Evolutionary conservation across 2,329 filamentous ascomycete species (phyloP), one percentile per base, ranked within the genome.

Genomic region (Cadophora luteo-olivacea): DNA sequence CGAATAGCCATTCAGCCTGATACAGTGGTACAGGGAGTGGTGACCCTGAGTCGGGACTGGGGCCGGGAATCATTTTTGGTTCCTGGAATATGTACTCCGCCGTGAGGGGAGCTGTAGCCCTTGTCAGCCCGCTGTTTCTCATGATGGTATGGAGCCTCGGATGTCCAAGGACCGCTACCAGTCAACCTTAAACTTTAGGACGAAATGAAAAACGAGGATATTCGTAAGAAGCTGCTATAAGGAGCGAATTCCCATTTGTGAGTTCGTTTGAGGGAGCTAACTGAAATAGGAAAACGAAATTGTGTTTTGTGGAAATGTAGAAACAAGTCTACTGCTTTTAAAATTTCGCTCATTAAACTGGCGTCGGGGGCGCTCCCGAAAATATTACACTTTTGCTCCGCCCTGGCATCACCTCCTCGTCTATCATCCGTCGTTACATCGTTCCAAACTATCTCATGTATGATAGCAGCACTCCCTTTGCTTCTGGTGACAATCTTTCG

Each of bases 401-500:
- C 61, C 22, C 38, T 32, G 29, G 22, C 41, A 57, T 54, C 57
- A n/a, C 60, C 7, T 63, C 63, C 12, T 65, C 45, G 58, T 51
- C 41, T 61, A 60, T 68, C 60, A 45, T 64, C 51, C 45, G 45
- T 64, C 62, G 51, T 68, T 64, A 68, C 65, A 61, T 60, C 54
- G 57, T 58, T 64, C 69, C n/a, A 51, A 61, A 60, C 58, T 76
- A 78, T 69, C 67, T 66, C 76, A 86, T 84, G 75, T 86, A 86
- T 63, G 82, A 81, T 63, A 78, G 73, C 66, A 86, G 73, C 16
- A 85, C 79, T 24, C 76, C 76, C 78, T 83, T 82, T 29, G 83
- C 86, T 76, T 93, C 87, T 0, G 85, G 83, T 57, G 85, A 83
- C 69, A 97, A 82, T 74, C 93, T 87, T 79, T 92, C 87, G 72